A percentile compares a stretch with the other conserved stretches of the same genome.
Conservation (phyloP, 495 filamentous ascomycete species). For the Aspergillus coremiiformis region DNA sequence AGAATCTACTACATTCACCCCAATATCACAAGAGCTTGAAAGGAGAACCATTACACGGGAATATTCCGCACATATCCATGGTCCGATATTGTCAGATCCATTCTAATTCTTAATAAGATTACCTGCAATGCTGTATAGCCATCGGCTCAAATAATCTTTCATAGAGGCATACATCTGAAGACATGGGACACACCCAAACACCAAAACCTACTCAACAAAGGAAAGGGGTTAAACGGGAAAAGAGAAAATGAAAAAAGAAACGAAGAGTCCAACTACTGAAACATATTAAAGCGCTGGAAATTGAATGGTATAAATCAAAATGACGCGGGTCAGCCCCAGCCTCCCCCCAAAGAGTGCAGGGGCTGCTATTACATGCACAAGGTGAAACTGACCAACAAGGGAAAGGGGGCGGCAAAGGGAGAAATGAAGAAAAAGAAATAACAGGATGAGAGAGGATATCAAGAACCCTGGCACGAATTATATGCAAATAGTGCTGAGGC, state of each 20-base stretch:
- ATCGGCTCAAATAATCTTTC: not conserved
- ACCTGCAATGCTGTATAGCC: not conserved
- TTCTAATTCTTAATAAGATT: not conserved
- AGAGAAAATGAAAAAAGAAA: too few species aligned
- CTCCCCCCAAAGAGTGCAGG: not conserved
- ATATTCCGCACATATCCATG: not conserved
- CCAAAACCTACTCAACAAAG: not conserved
- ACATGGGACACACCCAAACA: not conserved
- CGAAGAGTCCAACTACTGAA: not conserved
- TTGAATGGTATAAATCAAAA: constrained; percentile 3
- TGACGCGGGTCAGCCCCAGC: not conserved
- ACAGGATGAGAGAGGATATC: constrained; percentile 19
- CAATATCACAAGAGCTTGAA: not conserved
- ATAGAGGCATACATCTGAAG: not conserved
- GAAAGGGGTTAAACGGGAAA: not conserved
- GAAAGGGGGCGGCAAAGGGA: constrained; percentile 5
- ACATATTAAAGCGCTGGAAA: not conserved
- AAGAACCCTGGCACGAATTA: constrained; percentile 15
- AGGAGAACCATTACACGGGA: not conserved
- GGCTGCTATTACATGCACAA: constrained; percentile 3
- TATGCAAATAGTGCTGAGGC: constrained; percentile 18
- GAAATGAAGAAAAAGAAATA: constrained; percentile 18
- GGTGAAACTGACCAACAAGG: not conserved
- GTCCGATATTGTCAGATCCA: not conserved
- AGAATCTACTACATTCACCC: not conserved